Percentiles rank a stretch among this genome's conserved stretches.
Conservation (phyloP, 2,329 filamentous ascomycete genomes). For the Neoscytalidium dimidiatum region DNA sequence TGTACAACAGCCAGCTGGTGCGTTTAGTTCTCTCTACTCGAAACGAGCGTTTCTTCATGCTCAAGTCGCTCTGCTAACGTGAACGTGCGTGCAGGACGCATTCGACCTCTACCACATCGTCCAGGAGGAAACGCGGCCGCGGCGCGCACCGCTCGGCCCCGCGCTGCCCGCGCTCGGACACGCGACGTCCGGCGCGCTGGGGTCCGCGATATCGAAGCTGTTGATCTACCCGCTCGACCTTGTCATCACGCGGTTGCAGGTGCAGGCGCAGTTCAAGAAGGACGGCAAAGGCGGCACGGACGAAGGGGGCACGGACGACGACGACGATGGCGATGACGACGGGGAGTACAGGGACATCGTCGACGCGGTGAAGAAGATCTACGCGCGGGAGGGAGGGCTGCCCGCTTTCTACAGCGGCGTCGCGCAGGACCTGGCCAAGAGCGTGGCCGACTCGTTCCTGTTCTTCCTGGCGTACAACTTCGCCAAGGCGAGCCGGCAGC, state of each 20-base stretch:
- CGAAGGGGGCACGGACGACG: no score
- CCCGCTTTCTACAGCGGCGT: conserved; percentile 64
- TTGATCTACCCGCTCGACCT: conserved; percentile 80
- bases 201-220: conserved; percentile 77
- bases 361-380: conserved; percentile 73
- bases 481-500: conserved; percentile 48
- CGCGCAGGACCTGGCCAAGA: conserved; percentile 46
- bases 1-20: conserved; percentile 34
- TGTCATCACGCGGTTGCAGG: conserved; percentile 79
- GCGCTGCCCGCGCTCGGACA: conserved; percentile 76
- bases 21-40: not conserved
- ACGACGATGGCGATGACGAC: conserved; percentile 31
- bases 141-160: conserved; percentile 38
- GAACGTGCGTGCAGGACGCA: conserved; percentile 35
- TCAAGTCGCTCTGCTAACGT: not conserved
- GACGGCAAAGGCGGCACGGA: conserved; percentile 23
- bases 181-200: conserved; percentile 75
- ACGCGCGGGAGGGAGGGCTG: conserved; percentile 68
- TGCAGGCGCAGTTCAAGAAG: conserved; percentile 63
- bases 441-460: conserved; percentile 71
- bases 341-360: conserved; percentile 65
- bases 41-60: not conserved
- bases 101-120: conserved; percentile 45
- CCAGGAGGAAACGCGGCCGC: conserved; percentile 34
- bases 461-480: conserved; percentile 82